Base-by-base conservation (phyloP, 768 basidiomycete species). In the Boletus eberwhitei region DNA sequence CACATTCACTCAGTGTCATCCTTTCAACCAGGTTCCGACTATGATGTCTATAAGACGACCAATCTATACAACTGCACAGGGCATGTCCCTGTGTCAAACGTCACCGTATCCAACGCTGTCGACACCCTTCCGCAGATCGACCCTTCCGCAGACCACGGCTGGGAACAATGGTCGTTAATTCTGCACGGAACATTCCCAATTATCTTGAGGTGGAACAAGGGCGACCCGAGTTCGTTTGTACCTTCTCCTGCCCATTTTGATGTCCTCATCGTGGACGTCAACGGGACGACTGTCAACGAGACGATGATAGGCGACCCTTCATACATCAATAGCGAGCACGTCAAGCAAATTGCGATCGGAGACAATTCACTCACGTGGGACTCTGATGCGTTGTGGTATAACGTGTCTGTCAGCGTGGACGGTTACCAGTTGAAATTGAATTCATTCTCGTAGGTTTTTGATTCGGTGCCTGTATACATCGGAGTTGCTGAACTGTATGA, bases 11-110 rank as follows among this genome's bases (percentile, higher is more conserved):
- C 9, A 16, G 54, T 17, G 14, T 53, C 41, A 5, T 41, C 51
- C 9, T 53, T 59, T 24, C 54, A 59, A 35, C 54, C 54, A 22
- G 57, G 57, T 14, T 40, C 59, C 9, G 57, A 61, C 44, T 61
- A 61, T 22, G 54, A 52, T 5, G 5, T 41, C 35, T 50, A 46
- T 43, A 55, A 48, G 26, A 58, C 61, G n/a, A 41, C 47, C 22
- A 57, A 58, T n/a, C 47, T 62, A n/a, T 62, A 62, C 48, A 58
- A 62, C 42, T 60, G 61, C 48, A 55, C 61, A 16, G 59, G 61
- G 4, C 41, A 37, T 13, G 39, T 51, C 11, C 31, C 29, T 2
- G 5, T 34, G 11, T 63, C 61, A 47, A 63, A 56, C 16, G 46
- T 63, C 31, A 63, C 61, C 11, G 49, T 39, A 5, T 34, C 35